A percentile compares a stretch with the other conserved stretches of the same genome.
Conservation (phyloP, 73 alveolate genomes). For the Diophrys appendiculata region DNA sequence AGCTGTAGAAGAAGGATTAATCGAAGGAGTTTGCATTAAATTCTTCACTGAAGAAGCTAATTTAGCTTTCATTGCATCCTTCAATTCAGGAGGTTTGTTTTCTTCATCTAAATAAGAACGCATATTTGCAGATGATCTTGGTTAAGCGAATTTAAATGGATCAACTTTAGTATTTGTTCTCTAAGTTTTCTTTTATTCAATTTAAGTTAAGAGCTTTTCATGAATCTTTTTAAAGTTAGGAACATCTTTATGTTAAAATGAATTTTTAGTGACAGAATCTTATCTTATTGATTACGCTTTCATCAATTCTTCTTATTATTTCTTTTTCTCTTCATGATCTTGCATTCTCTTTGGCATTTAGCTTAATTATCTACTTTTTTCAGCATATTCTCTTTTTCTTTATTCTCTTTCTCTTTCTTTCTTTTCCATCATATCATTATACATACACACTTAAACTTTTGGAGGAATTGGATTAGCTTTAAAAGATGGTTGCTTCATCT, state of each 20-base stretch:
- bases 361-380: slow-evolving; percentile 69
- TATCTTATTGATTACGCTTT: slow-evolving; percentile 22
- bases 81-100: slow-evolving; percentile 67
- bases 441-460: slow-evolving; percentile 74
- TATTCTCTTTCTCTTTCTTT: slow-evolving; percentile 79
- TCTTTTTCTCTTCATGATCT: slow-evolving; percentile 82
- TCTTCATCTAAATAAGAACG: slow-evolving; percentile 78
- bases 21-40: slow-evolving; percentile 69
- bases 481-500: slow-evolving; percentile 62
- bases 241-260: slow-evolving; percentile 58
- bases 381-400: slow-evolving; percentile 87
- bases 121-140: slow-evolving; percentile 69
- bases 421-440: slow-evolving; percentile 65
- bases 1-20: slow-evolving; percentile 90
- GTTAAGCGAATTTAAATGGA: slow-evolving; percentile 88
- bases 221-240: slow-evolving; percentile 85
- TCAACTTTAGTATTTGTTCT: slow-evolving; percentile 82
- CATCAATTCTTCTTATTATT: slow-evolving; percentile 63
- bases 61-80: slow-evolving; percentile 64
- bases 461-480: slow-evolving; percentile 93
- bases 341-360: slow-evolving; percentile 95
- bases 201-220: slow-evolving; percentile 68
- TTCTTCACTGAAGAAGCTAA: slow-evolving; percentile 60
- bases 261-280: slow-evolving; percentile 60
- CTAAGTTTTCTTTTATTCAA: slow-evolving; percentile 76